These are phyloP conservation scores for Mycena galericulata DNA, from an alignment of 768 basidiomycete species.

Conservation along the genomic window DNA sequence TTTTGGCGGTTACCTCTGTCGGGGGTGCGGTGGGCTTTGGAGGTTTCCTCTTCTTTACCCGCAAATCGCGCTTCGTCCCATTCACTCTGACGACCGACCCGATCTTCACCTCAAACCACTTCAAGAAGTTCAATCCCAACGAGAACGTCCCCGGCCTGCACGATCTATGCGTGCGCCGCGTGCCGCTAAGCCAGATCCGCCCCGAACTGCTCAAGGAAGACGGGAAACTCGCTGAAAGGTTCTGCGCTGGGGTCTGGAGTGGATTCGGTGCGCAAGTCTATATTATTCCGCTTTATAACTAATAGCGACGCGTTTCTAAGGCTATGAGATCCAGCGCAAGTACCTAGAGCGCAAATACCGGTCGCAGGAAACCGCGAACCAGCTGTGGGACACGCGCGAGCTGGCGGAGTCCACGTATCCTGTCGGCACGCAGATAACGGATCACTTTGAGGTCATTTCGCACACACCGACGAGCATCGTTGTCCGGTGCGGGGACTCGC, in stretches of 20 bases:
- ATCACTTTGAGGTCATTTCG: constrained; percentile 37
- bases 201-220: constrained; percentile 32
- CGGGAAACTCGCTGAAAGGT: constrained; percentile 31
- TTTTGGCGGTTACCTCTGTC: constrained; percentile 21
- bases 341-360: constrained; percentile 34
- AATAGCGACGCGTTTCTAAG: constrained; percentile 1
- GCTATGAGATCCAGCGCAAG: constrained; percentile 32
- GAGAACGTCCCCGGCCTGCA: constrained; percentile 19
- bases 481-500: constrained; percentile 33
- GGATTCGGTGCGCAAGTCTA: constrained; percentile 28
- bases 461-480: constrained; percentile 32
- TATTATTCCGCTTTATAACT: neutral
- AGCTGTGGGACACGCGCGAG: constrained; percentile 33
- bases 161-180: constrained; percentile 33
- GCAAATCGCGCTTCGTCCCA: constrained; percentile 30
- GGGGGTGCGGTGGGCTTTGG: constrained; percentile 31
- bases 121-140: constrained; percentile 33
- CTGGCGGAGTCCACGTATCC: constrained; percentile 29
- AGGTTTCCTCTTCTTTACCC: constrained; percentile 31
- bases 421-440: constrained; percentile 32
- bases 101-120: constrained; percentile 24
- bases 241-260: constrained; percentile 33
- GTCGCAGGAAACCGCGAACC: constrained; percentile 23
- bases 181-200: constrained; percentile 29
- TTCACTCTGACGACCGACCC: constrained; percentile 23